Base-by-base conservation (phyloP, 345 rosid genomes). In the Streptanthus diversifolius region DNA sequence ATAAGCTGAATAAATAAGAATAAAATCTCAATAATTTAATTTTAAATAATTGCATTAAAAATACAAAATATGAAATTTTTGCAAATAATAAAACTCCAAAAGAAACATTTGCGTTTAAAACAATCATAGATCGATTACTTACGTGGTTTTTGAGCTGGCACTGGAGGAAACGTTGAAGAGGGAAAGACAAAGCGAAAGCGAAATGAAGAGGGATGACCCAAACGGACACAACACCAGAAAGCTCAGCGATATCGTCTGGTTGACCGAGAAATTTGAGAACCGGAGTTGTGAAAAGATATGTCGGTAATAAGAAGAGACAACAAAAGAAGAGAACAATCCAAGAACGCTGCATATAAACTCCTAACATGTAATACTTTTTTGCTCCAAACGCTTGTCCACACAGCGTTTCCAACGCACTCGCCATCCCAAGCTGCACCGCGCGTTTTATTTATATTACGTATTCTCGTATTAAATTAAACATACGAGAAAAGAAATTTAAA, bases 361-460 rank as follows among this genome's bases (percentile, higher is more conserved):
- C 95, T 32, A 89, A 58, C 91, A 84, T 84, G 14, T 82, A 60
- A 73, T 83, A 83, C 3, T 68, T 81, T 54, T 81, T 82, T 0
- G 90, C 91, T n/a, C 95, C 95, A 68, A 81, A 87, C 19, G 91
- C 91, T 82, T 89, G 95, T 14, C 95, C 91, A 29, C 95, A 86
- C 1, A 86, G 72, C 27, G 95, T 88, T 57, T 86, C 95, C 44
- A 88, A 72, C 25, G 95, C 90, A 55, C 91, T 87, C 32, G 95
- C 95, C 95, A 87, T 89, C 5, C 87, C 95, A 32, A 87, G 78
- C 95, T 89, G 18, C 68, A 51, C 21, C 63, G 2, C 25, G 12
- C 8, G 33, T 41, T 63, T 8, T 25, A 19, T 18, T 18, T 21
- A 49, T 6, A 14, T 5, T 5, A 33, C 3, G 8, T 39, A 48